Base-by-base conservation (phyloP, 2,329 filamentous ascomycete genomes). In the Hymenoscyphus fructigenus region DNA sequence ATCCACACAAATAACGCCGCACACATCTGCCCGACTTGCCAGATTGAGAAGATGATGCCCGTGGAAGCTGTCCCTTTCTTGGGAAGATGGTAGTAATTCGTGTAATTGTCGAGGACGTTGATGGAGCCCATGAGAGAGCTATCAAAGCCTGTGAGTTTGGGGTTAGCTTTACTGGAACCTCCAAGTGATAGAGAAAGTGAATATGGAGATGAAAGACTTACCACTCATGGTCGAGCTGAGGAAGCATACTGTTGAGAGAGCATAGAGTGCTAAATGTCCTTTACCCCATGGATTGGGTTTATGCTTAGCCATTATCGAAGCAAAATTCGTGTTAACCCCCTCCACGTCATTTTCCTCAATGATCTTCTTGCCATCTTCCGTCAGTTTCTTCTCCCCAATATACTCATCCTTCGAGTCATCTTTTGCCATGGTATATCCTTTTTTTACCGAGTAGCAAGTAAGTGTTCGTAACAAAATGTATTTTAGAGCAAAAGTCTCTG, bases 41-140 rank as follows among this genome's bases (percentile, higher is more conserved):
- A 53, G 7, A 53, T 53, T 14, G 47, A 53, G 7, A 53, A 53
- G 2, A 53, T 20, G 20, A 53, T 53, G 14, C 47, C 47, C 3
- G 47, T 53, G 1, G 47, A 53, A 53, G 47, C 47, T 53, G 47
- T 53, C 2, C 47, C 47, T 53, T 53, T 53, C 47, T 53, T 53
- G 7, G 47, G 47, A 9, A 53, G 20, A 23, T 53, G 2, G 14
- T 53, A 53, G 47, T 53, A 53, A 14, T 53, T 26, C 12, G 47
- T 53, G 47, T 53, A 53, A 4, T 53, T 53, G 15, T 53, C 47
- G 20, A 53, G 47, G n/a, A 53, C 47, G 20, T 53, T 53, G 47
- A 53, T 53, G 10, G 47, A 53, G 47, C 47, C 47, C 47, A 53
- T 53, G 9, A 53, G 47, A 5, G 47, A 53, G 23, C 47, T 26